Conservation (phyloP, 1,139 yeast genomes). For the Candida frijolesensis region DNA sequence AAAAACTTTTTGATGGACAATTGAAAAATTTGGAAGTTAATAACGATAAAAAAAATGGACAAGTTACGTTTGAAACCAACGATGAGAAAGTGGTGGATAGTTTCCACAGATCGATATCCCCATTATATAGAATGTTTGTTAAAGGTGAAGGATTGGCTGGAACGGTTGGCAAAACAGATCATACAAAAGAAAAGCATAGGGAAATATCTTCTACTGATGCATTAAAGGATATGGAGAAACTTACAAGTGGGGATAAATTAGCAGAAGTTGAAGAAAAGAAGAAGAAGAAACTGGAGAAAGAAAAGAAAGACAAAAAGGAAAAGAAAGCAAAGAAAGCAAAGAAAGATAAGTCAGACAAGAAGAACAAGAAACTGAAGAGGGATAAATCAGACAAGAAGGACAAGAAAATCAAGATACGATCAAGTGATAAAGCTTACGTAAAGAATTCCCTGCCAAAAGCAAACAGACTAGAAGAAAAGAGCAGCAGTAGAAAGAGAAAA, state of each 20-base stretch:
- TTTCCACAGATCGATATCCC: constrained; percentile 51
- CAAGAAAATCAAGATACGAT: constrained; percentile 16
- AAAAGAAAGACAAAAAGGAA: constrained; percentile 22
- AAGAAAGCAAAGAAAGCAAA: constrained; percentile 21
- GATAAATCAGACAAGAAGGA: constrained; percentile 17
- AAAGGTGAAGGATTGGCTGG: constrained; percentile 85
- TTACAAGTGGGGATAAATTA: constrained; percentile 15
- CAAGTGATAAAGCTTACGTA: constrained; percentile 19
- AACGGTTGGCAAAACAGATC: constrained; percentile 53
- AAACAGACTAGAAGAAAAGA: constrained; percentile 13
- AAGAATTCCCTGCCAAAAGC: constrained; percentile 11
- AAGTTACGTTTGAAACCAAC: constrained; percentile 44
- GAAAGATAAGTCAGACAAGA: constrained; percentile 14
- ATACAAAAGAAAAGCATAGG: constrained; percentile 20
- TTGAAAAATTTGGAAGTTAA: constrained; percentile 74
- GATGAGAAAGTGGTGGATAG: constrained; percentile 37
- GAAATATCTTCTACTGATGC: constrained; percentile 18
- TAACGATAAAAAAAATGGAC: constrained; percentile 20
- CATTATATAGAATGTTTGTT: constrained; percentile 75
- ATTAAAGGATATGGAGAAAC: constrained; percentile 13
- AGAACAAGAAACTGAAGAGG: constrained; percentile 9
- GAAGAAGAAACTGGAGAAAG: constrained; percentile 20
- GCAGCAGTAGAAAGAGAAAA: constrained; percentile 18
- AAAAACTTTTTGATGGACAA: constrained; percentile 89
- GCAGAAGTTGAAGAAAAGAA: constrained; percentile 23